These are phyloP conservation scores for Spatholobus suberectus DNA, from an alignment of 306 rosid species.

Conservation along the genomic window DNA sequence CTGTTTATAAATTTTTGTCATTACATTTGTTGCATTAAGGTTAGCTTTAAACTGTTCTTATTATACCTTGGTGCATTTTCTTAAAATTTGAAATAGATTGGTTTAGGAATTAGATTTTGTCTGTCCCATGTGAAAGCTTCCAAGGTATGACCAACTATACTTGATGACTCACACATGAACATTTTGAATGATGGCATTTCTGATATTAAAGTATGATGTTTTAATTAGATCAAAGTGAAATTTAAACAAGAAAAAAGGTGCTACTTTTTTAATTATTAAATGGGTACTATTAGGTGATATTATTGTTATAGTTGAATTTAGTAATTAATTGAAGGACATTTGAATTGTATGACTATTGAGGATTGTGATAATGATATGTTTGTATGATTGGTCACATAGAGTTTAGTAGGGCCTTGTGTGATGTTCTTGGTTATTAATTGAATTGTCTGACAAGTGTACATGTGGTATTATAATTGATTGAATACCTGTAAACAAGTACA, in stretches of 20 bases:
- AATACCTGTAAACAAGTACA: no score
- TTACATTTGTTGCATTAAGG: constrained; percentile 15
- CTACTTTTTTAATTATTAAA: not conserved
- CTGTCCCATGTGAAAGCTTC: constrained; percentile 82
- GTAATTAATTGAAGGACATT: no score
- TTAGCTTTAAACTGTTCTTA: constrained; percentile 29
- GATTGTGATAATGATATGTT: no score
- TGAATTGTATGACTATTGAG: no score
- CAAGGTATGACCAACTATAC: constrained; percentile 57
- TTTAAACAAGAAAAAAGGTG: constrained; percentile 21
- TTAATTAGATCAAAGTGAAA: constrained; percentile 1
- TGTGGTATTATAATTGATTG: no score
- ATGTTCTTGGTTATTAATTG: no score
- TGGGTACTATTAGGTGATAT: constrained; percentile 9
- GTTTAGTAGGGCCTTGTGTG: no score
- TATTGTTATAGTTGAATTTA: no score
- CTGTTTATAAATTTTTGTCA: constrained; percentile 26
- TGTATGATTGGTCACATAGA: no score
- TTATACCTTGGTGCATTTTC: constrained; percentile 1
- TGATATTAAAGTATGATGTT: constrained; percentile 12
- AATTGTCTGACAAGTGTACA: no score
- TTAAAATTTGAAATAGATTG: constrained; percentile 66
- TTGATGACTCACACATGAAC: not conserved
- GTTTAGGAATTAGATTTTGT: constrained; percentile 93
- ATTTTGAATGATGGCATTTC: constrained; percentile 14